Evolutionary conservation across 768 basidiomycete genomes (phyloP).

Genomic region (Sporobolomyces pararoseus): DNA sequence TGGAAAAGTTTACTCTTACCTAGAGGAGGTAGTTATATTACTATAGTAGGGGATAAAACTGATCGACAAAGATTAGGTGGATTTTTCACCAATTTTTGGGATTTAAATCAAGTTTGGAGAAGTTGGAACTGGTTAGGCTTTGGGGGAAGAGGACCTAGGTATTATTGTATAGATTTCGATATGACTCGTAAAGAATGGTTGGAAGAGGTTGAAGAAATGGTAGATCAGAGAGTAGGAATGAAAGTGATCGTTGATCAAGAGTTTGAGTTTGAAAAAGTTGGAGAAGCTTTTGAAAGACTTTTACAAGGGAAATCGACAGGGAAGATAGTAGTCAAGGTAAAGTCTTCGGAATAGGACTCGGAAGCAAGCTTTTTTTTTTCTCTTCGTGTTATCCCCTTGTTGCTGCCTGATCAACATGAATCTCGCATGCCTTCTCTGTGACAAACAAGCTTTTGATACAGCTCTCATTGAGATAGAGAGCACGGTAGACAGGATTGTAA

Average conservation of each 20-base stretch:
- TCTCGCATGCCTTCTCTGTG: too few relatives aligned
- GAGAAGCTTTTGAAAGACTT: conserved; percentile 35
- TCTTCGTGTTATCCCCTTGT: too few relatives aligned
- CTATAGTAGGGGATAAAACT: conserved; percentile 44
- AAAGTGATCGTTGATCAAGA: conserved; percentile 30
- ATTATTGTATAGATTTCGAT: conserved; percentile 33
- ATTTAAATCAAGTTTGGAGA: conserved; percentile 15
- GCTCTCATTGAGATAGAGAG: too few relatives aligned
- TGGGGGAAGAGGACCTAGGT: conserved; percentile 8
- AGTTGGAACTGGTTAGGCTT: conserved; percentile 27
- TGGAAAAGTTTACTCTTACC: not conserved
- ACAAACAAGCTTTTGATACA: too few relatives aligned
- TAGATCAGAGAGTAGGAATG: not conserved
- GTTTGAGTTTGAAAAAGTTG: conserved; percentile 30
- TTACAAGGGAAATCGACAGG: conserved; percentile 35
- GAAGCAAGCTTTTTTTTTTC: too few relatives aligned
- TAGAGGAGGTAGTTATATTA: conserved; percentile 14
- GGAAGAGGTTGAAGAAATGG: conserved; percentile 3
- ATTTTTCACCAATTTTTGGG: conserved; percentile 4
- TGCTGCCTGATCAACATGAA: too few relatives aligned
- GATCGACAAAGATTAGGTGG: conserved; percentile 26
- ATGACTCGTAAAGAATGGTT: conserved; percentile 3
- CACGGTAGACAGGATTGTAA: too few relatives aligned
- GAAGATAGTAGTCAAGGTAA: conserved; percentile 39
- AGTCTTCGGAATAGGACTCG: conserved; percentile 1